These are phyloP conservation scores for Pseudodiploospora longispora DNA, from an alignment of 2,329 filamentous ascomycete species.

Conservation along the genomic window DNA sequence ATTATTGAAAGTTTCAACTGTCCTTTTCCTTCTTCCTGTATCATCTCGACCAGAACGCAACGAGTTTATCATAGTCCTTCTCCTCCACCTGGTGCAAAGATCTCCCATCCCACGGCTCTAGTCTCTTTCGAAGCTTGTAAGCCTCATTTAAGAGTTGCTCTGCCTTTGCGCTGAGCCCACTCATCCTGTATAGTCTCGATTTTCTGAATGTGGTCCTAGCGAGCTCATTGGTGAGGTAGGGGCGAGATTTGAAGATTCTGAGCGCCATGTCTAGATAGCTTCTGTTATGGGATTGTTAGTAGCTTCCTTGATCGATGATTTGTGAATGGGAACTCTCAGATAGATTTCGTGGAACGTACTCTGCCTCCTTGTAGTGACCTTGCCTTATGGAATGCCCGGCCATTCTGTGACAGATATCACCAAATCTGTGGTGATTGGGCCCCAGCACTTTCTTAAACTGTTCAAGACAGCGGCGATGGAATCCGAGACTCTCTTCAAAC, in stretches of 20 bases:
- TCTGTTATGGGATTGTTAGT: neutral
- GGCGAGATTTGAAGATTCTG: neutral
- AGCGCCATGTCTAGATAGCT: neutral
- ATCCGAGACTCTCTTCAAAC: neutral
- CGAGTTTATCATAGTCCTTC: neutral
- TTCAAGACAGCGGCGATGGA: constrained; percentile 1
- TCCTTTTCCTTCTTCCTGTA: too few species aligned
- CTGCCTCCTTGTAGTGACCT: neutral
- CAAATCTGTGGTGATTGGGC: neutral
- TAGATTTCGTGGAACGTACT: neutral
- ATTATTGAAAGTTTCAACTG: too few species aligned
- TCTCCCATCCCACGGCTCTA: neutral
- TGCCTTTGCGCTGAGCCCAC: neutral
- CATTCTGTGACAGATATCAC: neutral
- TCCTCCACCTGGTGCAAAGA: neutral
- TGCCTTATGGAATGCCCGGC: neutral
- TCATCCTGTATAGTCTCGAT: neutral
- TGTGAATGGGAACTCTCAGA: too few species aligned
- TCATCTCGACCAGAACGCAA: constrained; percentile 1
- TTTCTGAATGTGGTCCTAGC: neutral
- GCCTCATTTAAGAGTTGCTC: neutral
- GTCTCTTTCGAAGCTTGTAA: neutral
- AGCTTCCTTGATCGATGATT: too few species aligned
- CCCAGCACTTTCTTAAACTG: neutral
- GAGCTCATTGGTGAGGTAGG: neutral